phyloP scores from a whole-genome alignment of 805 yeast species.

The Suhomyces vadensis region DNA sequence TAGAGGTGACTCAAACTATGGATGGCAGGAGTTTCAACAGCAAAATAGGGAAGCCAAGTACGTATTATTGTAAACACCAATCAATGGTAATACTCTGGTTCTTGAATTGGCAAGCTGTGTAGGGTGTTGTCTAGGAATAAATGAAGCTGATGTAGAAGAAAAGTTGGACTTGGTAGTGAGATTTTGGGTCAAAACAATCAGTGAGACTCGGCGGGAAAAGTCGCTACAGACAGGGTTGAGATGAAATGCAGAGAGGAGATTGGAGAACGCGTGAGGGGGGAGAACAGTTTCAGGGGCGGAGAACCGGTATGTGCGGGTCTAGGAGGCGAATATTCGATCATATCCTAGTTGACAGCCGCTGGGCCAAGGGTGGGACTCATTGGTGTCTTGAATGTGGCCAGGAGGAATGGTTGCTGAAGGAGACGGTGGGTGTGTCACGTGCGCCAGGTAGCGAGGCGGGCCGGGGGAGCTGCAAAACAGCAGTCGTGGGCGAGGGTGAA shows the following conservation, averaged over 20 bases:
- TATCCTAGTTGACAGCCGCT: too few relatives aligned
- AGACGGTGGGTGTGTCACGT: not conserved
- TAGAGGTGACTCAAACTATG: slow-evolving; percentile 2
- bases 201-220: slow-evolving; percentile 2
- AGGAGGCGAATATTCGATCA: too few relatives aligned
- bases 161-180: not conserved
- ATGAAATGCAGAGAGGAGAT: not conserved
- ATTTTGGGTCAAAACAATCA: slow-evolving; percentile 1
- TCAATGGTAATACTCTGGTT: slow-evolving; percentile 1
- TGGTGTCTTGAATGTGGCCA: too few relatives aligned
- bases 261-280: slow-evolving; percentile 2
- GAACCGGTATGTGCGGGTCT: too few relatives aligned
- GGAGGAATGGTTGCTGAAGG: not conserved
- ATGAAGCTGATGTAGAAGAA: slow-evolving; percentile 2
- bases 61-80: not conserved
- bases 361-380: too few relatives aligned
- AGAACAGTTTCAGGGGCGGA: too few relatives aligned
- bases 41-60: not conserved
- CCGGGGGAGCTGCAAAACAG: slow-evolving; percentile 1
- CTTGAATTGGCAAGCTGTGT: slow-evolving; percentile 1
- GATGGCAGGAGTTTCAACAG: slow-evolving; percentile 1
- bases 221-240: too few relatives aligned
- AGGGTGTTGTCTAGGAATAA: not conserved
- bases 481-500: too few relatives aligned
- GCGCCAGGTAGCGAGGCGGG: not conserved